phyloP scores from a whole-genome alignment of 2,329 filamentous ascomycete genomes.

The Botrytis paeoniae region DNA sequence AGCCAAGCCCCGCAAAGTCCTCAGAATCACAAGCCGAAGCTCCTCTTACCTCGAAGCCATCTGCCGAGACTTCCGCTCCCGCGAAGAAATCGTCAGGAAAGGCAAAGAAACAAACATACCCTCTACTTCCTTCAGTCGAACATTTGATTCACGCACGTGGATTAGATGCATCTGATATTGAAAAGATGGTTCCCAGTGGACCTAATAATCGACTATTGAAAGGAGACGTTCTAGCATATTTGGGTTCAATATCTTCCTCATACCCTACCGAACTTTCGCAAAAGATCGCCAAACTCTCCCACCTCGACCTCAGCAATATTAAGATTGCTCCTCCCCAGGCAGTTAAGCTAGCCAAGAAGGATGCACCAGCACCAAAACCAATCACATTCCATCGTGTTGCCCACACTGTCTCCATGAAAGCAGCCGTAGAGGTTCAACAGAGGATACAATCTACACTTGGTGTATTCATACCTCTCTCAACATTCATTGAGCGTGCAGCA shows the following conservation, averaged over 20 bases:
- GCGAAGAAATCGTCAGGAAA: constrained; percentile 45
- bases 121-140: constrained; percentile 78
- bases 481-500: constrained; percentile 80
- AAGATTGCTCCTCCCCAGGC: constrained; percentile 51
- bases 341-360: constrained; percentile 41
- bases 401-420: constrained; percentile 72
- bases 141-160: constrained; percentile 77
- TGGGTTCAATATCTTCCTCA: constrained; percentile 71
- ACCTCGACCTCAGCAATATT: constrained; percentile 94
- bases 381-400: constrained; percentile 58
- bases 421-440: constrained; percentile 77
- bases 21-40: constrained; percentile 22
- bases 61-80: constrained; percentile 30
- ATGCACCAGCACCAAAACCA: constrained; percentile 41
- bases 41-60: constrained; percentile 15
- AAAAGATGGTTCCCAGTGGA: constrained; percentile 82
- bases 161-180: constrained; percentile 69
- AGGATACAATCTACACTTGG: constrained; percentile 75
- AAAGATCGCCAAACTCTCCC: constrained; percentile 70
- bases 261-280: constrained; percentile 69
- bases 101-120: constrained; percentile 64
- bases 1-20: constrained; percentile 25
- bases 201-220: constrained; percentile 88
- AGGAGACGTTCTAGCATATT: constrained; percentile 88
- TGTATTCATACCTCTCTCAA: constrained; percentile 77